These are phyloP conservation scores for Phytopythium aichiense DNA, from an alignment of 352 stramenopile genomes.

Conservation along the genomic window DNA sequence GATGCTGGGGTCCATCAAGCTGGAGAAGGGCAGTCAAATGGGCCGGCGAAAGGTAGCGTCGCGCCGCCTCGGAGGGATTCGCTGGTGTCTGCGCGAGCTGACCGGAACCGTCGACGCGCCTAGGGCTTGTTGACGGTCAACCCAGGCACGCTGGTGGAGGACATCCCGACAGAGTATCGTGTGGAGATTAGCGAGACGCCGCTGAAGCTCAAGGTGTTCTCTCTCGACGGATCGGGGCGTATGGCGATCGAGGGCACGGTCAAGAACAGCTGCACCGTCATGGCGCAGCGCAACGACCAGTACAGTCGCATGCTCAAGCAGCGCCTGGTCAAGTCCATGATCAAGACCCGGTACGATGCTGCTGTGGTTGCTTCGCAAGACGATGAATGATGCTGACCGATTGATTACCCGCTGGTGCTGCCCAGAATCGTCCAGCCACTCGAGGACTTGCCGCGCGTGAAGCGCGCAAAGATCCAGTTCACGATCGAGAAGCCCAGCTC, in stretches of 20 bases:
- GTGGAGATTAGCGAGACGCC: conserved; percentile 75
- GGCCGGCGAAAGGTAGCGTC: conserved; percentile 63
- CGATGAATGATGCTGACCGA: not conserved
- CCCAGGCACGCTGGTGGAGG: conserved; percentile 61
- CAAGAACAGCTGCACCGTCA: conserved; percentile 84
- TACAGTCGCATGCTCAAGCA: conserved; percentile 86
- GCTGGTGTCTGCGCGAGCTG: conserved; percentile 2
- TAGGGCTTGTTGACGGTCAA: conserved; percentile 81
- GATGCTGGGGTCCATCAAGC: conserved; percentile 81
- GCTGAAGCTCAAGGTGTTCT: conserved; percentile 84
- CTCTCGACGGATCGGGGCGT: conserved; percentile 74
- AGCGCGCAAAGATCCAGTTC: conserved; percentile 78
- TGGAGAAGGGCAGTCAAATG: conserved; percentile 67
- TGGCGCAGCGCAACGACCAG: conserved; percentile 78
- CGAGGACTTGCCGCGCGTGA: conserved; percentile 70
- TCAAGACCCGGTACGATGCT: conserved; percentile 56
- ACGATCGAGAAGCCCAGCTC: conserved; percentile 75
- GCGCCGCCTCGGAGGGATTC: not conserved
- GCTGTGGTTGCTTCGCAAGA: too few relatives aligned
- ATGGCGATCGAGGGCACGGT: conserved; percentile 87
- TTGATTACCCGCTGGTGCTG: not conserved
- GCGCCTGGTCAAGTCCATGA: conserved; percentile 84
- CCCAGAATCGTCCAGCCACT: conserved; percentile 71
- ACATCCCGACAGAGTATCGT: conserved; percentile 79
- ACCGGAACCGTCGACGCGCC: not conserved